phyloP scores from a whole-genome alignment of 2,329 filamentous ascomycete species.

The Fusarium torreyae region DNA sequence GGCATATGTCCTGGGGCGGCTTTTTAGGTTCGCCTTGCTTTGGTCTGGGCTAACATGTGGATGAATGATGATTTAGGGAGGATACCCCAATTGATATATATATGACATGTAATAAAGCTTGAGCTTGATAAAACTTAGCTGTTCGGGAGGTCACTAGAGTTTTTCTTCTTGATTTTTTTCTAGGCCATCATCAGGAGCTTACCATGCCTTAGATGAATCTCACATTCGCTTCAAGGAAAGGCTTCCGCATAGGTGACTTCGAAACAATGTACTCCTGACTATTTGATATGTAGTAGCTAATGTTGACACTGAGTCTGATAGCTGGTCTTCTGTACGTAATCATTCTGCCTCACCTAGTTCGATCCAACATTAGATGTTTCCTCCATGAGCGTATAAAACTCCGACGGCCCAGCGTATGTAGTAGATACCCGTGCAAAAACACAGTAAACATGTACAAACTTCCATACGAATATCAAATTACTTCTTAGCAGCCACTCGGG shows the following conservation, averaged over 20 bases:
- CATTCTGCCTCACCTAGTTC: not conserved
- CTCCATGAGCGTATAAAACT: not conserved
- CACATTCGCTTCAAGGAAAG: no score
- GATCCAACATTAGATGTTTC: not conserved
- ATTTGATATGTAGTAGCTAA: not conserved
- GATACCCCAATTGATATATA: no score
- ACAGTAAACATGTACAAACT: not conserved
- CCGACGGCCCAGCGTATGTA: not conserved
- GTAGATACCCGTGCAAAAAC: not conserved
- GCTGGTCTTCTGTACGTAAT: not conserved
- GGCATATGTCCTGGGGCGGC: no score
- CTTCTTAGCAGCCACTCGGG: constrained; percentile 38
- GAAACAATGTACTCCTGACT: not conserved
- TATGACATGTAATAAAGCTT: no score
- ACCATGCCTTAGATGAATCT: not conserved
- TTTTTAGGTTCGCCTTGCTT: no score
- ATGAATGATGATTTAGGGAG: no score
- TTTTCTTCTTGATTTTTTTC: no score
- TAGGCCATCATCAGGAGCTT: no score
- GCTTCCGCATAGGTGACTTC: not conserved
- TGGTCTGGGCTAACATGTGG: not conserved
- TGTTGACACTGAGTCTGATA: not conserved
- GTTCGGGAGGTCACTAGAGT: no score
- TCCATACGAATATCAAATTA: constrained; percentile 4
- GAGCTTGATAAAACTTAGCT: no score